Conservation (phyloP, 2,329 filamentous ascomycete species). For the Pestalotiopsis sp. region DNA sequence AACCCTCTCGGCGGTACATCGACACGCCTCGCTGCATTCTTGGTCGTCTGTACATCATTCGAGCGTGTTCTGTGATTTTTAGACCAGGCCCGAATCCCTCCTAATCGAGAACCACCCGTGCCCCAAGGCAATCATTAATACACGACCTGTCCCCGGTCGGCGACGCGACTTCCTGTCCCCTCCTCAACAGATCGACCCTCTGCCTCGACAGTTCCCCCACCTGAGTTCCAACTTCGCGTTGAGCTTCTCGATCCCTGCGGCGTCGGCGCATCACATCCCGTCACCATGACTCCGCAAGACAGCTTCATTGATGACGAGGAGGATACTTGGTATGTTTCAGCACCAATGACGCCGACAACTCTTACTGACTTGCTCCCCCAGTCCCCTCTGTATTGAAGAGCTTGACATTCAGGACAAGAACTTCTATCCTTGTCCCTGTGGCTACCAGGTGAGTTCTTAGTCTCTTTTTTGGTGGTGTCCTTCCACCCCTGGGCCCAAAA, state of each 20-base stretch:
- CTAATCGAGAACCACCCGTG: background rate
- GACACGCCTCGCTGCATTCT: background rate
- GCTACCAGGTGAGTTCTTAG: slow-evolving; percentile 78
- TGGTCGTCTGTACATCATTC: background rate
- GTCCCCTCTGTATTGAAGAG: slow-evolving; percentile 97
- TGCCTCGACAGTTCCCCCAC: background rate
- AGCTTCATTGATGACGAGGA: slow-evolving; percentile 74
- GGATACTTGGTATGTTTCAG: slow-evolving; percentile 62
- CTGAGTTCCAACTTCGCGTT: background rate
- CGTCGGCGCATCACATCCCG: background rate
- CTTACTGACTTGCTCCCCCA: slow-evolving; percentile 43
- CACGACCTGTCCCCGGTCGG: background rate
- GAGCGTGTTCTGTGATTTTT: background rate
- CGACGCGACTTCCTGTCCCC: background rate
- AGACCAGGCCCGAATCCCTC: background rate
- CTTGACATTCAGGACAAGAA: slow-evolving; percentile 97
- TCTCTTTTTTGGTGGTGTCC: background rate
- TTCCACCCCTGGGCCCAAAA: background rate
- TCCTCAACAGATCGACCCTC: background rate
- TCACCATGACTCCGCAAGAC: slow-evolving; percentile 68
- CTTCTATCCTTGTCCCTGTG: slow-evolving; percentile 95
- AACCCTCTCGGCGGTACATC: background rate
- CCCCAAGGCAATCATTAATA: slow-evolving; percentile 3
- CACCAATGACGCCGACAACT: slow-evolving; percentile 8
- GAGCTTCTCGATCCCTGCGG: background rate